Conservation (phyloP, 106 monocot genomes). For the Vanilla planifolia region DNA sequence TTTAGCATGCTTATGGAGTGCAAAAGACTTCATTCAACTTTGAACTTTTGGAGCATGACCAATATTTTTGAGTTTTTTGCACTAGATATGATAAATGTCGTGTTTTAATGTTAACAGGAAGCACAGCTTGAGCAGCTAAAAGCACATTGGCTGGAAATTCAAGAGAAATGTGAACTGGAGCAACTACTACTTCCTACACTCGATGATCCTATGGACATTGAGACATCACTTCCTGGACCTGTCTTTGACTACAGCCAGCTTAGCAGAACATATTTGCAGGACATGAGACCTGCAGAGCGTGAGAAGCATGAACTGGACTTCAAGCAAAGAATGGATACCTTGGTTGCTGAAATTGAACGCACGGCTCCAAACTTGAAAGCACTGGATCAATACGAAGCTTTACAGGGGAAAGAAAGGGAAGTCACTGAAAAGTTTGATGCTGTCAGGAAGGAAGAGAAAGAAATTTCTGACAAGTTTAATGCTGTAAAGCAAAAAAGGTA, state of each 20-base stretch:
- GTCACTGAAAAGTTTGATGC: conserved; percentile 78
- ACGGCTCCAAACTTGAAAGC: conserved; percentile 96
- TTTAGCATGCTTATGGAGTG: too few species aligned
- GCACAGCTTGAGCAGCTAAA: conserved; percentile 63
- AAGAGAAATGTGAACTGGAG: conserved; percentile 90
- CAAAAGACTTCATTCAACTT: too few species aligned
- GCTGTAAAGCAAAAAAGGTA: conserved; percentile 84
- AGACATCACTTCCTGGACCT: conserved; percentile 28
- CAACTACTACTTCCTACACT: conserved; percentile 78
- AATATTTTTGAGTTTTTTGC: too few species aligned
- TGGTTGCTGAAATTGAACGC: conserved; percentile 74
- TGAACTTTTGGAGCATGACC: too few species aligned
- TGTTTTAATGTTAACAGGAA: conserved; percentile 73
- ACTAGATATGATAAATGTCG: too few species aligned
- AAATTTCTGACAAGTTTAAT: conserved; percentile 81
- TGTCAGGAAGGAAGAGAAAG: conserved; percentile 75
- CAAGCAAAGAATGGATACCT: conserved; percentile 62
- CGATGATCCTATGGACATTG: conserved; percentile 86
- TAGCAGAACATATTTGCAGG: conserved; percentile 52
- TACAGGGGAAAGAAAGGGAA: conserved; percentile 77
- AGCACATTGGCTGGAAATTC: conserved; percentile 50
- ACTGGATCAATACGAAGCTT: conserved; percentile 88
- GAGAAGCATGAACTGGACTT: conserved; percentile 84
- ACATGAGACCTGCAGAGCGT: conserved; percentile 63
- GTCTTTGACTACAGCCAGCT: conserved; percentile 71